These are phyloP conservation scores for Narthecium ossifragum DNA, from an alignment of 106 monocot species.

Conservation along the genomic window DNA sequence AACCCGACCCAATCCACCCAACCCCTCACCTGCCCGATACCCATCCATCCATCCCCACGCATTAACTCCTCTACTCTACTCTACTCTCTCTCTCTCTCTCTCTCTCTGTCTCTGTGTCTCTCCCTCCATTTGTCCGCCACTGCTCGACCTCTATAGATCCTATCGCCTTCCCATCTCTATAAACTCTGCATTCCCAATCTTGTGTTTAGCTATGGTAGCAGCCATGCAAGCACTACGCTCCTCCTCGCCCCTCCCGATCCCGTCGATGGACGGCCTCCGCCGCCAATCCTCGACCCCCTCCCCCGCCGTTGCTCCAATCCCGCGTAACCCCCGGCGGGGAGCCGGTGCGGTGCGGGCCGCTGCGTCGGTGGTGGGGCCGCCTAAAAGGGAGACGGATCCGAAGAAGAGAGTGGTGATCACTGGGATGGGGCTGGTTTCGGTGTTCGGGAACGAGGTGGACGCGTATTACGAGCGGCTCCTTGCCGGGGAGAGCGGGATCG, in stretches of 20 bases:
- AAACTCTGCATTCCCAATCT: no score
- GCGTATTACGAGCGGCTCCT: slow-evolving; percentile 69
- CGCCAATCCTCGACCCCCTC: background rate
- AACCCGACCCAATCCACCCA: no score
- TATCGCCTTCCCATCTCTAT: no score
- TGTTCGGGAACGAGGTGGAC: slow-evolving; percentile 94
- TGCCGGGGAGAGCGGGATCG: slow-evolving; percentile 87
- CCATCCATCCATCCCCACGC: no score
- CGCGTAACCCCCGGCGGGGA: background rate
- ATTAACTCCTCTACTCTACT: no score
- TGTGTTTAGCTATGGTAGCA: no score
- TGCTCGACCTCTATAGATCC: no score
- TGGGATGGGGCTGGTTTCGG: slow-evolving; percentile 93
- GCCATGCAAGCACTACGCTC: background rate
- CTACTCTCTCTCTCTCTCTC: no score
- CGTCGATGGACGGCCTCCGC: slow-evolving; percentile 20
- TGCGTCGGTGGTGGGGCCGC: slow-evolving; percentile 28
- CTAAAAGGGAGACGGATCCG: slow-evolving; percentile 77
- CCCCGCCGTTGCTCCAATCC: slow-evolving; percentile 7
- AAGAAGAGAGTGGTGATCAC: slow-evolving; percentile 95
- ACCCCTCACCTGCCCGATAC: no score
- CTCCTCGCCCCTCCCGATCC: background rate
- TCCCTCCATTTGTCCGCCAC: no score
- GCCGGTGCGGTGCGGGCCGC: slow-evolving; percentile 17
- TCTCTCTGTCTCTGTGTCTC: no score